Evolutionary conservation across 139 green algal genomes (phyloP), one percentile per base, ranked within the genome.

Genomic region (Limnomonas spitsbergensis): DNA sequence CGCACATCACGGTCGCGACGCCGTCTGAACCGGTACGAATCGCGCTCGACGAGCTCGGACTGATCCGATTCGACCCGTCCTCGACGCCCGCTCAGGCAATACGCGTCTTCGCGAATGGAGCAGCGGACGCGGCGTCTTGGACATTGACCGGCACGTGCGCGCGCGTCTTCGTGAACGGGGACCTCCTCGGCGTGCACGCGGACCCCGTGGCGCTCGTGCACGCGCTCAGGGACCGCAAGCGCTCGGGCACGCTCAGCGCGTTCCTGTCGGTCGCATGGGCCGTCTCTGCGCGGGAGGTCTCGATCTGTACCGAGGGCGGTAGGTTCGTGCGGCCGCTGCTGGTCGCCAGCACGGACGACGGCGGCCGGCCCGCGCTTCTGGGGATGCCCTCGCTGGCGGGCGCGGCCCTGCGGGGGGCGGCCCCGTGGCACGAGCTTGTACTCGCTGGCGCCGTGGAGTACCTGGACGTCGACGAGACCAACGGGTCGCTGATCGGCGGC

Each of bases 251-350:
- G 24, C 20, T 78, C 71, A 78, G 66, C 71, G 24, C 47, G 14
- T 78, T 68, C 71, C 66, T 38, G n/a, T 78, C 71, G 26, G 40
- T 78, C 38, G 26, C 29, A 6, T 78, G 71, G 71, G 31, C 20
- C 71, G 31, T 78, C 31, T 32, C 7, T 9, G 40, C 14, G 37
- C 20, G 84, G 34, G 88, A 92, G 83, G 71, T 93, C 66, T 70
- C 83, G 1, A 68, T 92, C 35, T 85, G 77, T 78, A 89, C 86
- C 4, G 89, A 93, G 47, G 87, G 67, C 20, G 89, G 89, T n/a
- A 81, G 89, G 4, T 91, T 84, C 73, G 89, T 76, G 56, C 81
- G 89, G 7, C 89, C 89, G 32, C 80, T 97, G 40, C 95, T 97
- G 76, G 92, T 97, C 53, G 93, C 96, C 34, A 83, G 93, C 71